Percentiles rank a stretch among this genome's conserved stretches.
Evolutionary conservation across 805 yeast genomes (phyloP).

Genomic region (Candida silvicultrix): DNA sequence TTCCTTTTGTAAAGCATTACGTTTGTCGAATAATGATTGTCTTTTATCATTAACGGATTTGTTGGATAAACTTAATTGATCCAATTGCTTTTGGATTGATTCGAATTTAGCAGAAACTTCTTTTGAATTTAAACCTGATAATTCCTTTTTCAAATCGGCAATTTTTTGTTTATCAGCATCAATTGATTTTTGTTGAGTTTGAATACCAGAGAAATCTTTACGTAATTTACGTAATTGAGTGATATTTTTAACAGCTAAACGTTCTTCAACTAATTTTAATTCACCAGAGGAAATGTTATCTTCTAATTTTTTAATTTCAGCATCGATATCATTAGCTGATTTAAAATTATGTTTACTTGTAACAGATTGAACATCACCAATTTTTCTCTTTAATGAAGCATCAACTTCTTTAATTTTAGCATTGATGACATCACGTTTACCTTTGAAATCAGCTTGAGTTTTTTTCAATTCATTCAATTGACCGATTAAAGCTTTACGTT

Average conservation of each 20-base stretch:
- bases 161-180: conserved; percentile 75
- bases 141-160: conserved; percentile 63
- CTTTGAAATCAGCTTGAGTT: conserved; percentile 41
- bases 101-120: conserved; percentile 68
- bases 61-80: conserved; percentile 53
- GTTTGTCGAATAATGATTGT: conserved; percentile 53
- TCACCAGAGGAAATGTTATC: conserved; percentile 69
- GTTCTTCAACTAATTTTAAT: conserved; percentile 86
- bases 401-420: conserved; percentile 73
- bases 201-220: conserved; percentile 70
- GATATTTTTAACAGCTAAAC: conserved; percentile 78
- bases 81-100: conserved; percentile 60
- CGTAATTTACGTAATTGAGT: conserved; percentile 73
- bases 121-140: conserved; percentile 48
- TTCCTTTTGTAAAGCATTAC: conserved; percentile 59
- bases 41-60: conserved; percentile 63
- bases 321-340: conserved; percentile 61
- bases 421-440: conserved; percentile 36
- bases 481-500: conserved; percentile 47
- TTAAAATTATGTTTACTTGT: conserved; percentile 68
- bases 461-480: conserved; percentile 40
- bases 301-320: conserved; percentile 61
- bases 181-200: conserved; percentile 69
- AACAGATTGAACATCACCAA: conserved; percentile 64
- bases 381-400: conserved; percentile 63